A percentile compares a stretch with the other conserved stretches of the same genome.
These are phyloP conservation scores for Fusarium subtropicale DNA, from an alignment of 2,329 filamentous ascomycete genomes.

Conservation along the genomic window DNA sequence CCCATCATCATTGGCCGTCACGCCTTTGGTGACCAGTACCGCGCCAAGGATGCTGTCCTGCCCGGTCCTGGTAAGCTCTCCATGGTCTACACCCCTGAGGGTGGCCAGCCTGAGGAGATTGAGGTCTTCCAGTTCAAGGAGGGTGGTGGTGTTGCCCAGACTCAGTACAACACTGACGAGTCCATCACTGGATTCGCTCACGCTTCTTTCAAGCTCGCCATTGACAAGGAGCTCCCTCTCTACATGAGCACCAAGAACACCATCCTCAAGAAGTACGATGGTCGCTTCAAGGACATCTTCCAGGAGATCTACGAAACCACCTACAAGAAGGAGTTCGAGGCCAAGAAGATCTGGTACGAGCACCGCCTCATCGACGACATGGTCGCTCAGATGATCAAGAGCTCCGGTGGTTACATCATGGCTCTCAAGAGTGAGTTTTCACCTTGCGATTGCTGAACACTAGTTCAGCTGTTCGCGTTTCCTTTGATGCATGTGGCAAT, in stretches of 20 bases:
- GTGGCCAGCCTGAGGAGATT: slow-evolving; percentile 84
- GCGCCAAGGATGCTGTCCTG: slow-evolving; percentile 90
- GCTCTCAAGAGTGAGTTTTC: slow-evolving; percentile 88
- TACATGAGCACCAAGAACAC: slow-evolving; percentile 99
- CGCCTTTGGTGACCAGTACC: slow-evolving; percentile 98
- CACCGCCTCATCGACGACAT: slow-evolving; percentile 99
- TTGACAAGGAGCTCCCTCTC: slow-evolving; percentile 87
- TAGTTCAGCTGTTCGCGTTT: slow-evolving; percentile 5
- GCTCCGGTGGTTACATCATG: slow-evolving; percentile 94
- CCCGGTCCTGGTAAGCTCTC: slow-evolving; percentile 86
- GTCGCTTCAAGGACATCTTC: slow-evolving; percentile 99
- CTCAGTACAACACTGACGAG: slow-evolving; percentile 98
- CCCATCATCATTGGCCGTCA: slow-evolving; percentile 99
- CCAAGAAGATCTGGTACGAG: slow-evolving; percentile 97
- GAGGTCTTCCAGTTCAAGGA: slow-evolving; percentile 91
- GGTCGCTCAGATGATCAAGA: slow-evolving; percentile 99
- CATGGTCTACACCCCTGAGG: slow-evolving; percentile 93
- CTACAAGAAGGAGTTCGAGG: slow-evolving; percentile 91
- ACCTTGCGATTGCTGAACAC: slow-evolving; percentile 3
- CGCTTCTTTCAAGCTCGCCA: slow-evolving; percentile 93
- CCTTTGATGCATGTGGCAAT: slow-evolving; percentile 1
- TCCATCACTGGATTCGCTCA: slow-evolving; percentile 96
- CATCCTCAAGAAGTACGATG: slow-evolving; percentile 98
- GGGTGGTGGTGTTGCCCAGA: slow-evolving; percentile 88
- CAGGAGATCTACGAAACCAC: slow-evolving; percentile 91